Evolutionary conservation across 768 basidiomycete species (phyloP).

Genomic region (Rhodocollybia butyracea): DNA sequence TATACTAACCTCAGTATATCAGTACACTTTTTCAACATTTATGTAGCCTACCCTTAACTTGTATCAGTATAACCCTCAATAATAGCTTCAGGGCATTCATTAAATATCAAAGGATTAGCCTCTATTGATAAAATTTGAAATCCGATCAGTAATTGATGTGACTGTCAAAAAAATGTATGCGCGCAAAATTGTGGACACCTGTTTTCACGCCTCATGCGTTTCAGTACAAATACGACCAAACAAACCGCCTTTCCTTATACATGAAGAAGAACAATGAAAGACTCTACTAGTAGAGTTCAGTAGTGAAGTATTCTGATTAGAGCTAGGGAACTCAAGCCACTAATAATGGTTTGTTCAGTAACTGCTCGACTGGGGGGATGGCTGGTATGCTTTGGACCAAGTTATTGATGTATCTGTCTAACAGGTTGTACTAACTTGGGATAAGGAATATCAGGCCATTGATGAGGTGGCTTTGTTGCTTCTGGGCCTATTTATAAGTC

Average conservation of each 20-base stretch:
- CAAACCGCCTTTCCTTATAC: background rate
- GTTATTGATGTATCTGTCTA: conserved; percentile 31
- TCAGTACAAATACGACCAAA: background rate
- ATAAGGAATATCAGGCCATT: conserved; percentile 23
- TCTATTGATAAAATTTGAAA: no score
- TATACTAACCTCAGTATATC: no score
- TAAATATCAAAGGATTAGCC: no score
- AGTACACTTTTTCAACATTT: no score
- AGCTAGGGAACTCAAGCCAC: background rate
- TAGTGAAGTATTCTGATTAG: background rate
- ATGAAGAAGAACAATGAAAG: background rate
- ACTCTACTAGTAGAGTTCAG: background rate
- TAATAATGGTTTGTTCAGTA: background rate
- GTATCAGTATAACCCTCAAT: no score
- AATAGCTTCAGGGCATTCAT: no score
- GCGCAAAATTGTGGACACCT: conserved; percentile 2
- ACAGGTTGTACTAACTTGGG: conserved; percentile 31
- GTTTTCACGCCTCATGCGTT: background rate
- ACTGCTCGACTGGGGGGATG: conserved; percentile 15
- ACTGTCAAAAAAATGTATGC: background rate
- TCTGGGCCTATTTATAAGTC: conserved; percentile 22
- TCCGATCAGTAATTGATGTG: no score
- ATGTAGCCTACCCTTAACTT: no score
- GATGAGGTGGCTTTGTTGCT: conserved; percentile 4
- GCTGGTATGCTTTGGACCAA: conserved; percentile 32